Conservation (phyloP, 306 rosid species). For the Cucurbita ficifolia region DNA sequence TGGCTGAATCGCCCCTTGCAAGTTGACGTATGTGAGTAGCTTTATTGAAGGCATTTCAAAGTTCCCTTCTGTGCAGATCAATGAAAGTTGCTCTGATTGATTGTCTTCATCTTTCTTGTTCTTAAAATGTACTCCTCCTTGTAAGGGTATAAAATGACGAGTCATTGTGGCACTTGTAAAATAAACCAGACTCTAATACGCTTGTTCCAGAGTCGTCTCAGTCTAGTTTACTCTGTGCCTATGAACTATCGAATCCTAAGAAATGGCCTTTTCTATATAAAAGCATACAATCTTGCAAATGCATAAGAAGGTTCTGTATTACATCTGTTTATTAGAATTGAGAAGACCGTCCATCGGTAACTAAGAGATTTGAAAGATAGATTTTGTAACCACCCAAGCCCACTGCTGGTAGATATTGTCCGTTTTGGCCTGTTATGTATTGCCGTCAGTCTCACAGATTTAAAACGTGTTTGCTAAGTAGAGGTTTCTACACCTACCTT, state of each 20-base stretch:
- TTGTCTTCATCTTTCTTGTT: not conserved
- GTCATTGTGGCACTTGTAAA: not conserved
- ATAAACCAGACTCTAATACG: not conserved
- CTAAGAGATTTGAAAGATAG: not conserved
- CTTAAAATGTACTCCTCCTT: not conserved
- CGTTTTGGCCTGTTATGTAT: too few species aligned
- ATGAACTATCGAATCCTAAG: not conserved
- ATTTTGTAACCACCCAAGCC: not conserved
- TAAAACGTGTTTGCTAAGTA: too few species aligned
- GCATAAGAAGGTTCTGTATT: not conserved
- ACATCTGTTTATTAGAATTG: not conserved
- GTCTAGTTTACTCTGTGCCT: not conserved
- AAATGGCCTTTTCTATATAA: not conserved
- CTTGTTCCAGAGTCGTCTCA: not conserved
- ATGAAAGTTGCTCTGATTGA: not conserved
- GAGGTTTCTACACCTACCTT: too few species aligned
- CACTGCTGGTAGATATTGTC: too few species aligned
- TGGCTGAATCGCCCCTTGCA: constrained; percentile 19
- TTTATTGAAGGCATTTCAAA: not conserved
- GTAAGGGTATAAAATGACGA: not conserved
- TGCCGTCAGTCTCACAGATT: too few species aligned
- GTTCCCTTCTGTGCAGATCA: not conserved
- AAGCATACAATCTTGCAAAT: not conserved
- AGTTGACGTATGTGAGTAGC: not conserved
- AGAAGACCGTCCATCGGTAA: not conserved